Evolutionary conservation across 345 rosid species (phyloP).

Genomic region (Hibiscus trionum): DNA sequence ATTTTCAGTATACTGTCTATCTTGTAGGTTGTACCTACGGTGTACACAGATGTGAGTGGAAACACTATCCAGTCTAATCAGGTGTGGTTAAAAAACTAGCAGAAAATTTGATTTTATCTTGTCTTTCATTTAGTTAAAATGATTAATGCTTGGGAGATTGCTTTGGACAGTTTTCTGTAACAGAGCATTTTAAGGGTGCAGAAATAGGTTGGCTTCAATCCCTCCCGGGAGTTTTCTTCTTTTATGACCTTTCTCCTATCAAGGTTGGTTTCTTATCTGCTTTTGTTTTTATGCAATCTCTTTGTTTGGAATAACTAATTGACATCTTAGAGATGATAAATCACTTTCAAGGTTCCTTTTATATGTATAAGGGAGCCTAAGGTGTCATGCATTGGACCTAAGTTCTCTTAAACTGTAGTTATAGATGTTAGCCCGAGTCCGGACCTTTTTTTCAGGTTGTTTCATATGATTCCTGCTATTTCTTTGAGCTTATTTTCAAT

Average conservation of each 20-base stretch:
- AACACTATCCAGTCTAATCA: constrained; percentile 87
- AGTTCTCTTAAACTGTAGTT: not conserved
- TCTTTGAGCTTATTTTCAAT: not conserved
- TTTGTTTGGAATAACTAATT: not conserved
- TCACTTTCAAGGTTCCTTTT: not conserved
- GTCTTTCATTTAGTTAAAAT: constrained; percentile 7
- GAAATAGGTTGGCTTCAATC: constrained; percentile 65
- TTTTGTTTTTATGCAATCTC: not conserved
- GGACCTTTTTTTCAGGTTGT: not conserved
- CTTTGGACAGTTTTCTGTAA: constrained; percentile 72
- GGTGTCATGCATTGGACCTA: not conserved
- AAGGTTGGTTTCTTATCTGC: constrained; percentile 43
- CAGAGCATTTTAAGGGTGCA: constrained; percentile 73
- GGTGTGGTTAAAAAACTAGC: constrained; percentile 26
- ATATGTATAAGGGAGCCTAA: not conserved
- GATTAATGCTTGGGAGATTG: constrained; percentile 8
- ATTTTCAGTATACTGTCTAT: not conserved
- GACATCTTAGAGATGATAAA: not conserved
- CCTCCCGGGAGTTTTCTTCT: constrained; percentile 94
- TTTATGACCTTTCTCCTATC: constrained; percentile 98
- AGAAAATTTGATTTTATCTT: not conserved
- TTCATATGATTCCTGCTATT: not conserved
- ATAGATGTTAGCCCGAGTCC: not conserved
- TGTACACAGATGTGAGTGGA: constrained; percentile 73
- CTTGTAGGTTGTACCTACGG: constrained; percentile 85